Conservation (phyloP, 495 filamentous ascomycete genomes). For the Penicillium flavigenum region DNA sequence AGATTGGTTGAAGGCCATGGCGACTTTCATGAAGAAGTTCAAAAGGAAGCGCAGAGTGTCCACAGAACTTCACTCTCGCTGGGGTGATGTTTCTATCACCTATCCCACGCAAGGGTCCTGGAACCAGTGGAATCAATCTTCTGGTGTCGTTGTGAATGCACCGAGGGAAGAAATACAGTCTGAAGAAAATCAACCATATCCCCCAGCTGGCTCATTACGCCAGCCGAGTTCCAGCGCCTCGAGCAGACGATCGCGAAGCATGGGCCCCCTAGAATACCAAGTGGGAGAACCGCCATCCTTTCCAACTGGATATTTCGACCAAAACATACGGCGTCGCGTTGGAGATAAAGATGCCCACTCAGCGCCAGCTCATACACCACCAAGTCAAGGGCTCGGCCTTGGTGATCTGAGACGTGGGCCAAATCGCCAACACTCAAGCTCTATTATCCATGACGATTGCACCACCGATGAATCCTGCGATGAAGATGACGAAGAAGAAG, state of each 20-base stretch:
- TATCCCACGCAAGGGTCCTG: slow-evolving; percentile 46
- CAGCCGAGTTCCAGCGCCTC: background rate
- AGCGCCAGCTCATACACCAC: slow-evolving; percentile 11
- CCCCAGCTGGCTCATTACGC: slow-evolving; percentile 11
- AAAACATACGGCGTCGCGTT: slow-evolving; percentile 29
- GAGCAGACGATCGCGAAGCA: slow-evolving; percentile 10
- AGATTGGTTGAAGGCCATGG: slow-evolving; percentile 33
- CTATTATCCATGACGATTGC: slow-evolving; percentile 7
- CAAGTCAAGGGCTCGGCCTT: slow-evolving; percentile 18
- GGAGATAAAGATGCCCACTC: slow-evolving; percentile 14
- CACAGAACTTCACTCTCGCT: slow-evolving; percentile 43
- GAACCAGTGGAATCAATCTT: slow-evolving; percentile 38
- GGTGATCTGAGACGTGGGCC: background rate
- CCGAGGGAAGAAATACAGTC: background rate
- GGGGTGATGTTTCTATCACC: slow-evolving; percentile 45
- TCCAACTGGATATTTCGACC: slow-evolving; percentile 43
- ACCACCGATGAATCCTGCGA: slow-evolving; percentile 28
- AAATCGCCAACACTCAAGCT: background rate
- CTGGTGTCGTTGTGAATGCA: slow-evolving; percentile 21
- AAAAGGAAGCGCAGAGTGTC: slow-evolving; percentile 42
- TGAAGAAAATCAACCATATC: slow-evolving; percentile 14
- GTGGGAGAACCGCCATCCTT: slow-evolving; percentile 23
- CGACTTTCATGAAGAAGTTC: slow-evolving; percentile 37
- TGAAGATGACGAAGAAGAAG: slow-evolving; percentile 20
- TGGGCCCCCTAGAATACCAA: slow-evolving; percentile 9